A percentile compares a stretch with the other conserved stretches of the same genome.
Evolutionary conservation across 495 filamentous ascomycete genomes (phyloP).

Genomic region (Aspergillus taichungensis): DNA sequence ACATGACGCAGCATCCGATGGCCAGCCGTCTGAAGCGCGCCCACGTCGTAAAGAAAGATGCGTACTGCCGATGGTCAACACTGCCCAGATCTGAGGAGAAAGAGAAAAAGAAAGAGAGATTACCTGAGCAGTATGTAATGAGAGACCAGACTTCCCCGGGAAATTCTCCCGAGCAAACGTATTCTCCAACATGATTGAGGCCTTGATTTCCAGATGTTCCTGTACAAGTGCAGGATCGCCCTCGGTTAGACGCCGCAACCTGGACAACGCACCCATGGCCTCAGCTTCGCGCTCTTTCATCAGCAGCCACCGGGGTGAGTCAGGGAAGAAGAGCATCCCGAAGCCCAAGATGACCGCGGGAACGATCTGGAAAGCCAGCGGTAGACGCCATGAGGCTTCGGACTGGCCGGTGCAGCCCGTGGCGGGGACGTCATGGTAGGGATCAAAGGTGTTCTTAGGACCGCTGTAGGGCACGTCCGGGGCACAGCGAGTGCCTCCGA

Average conservation of each 20-base stretch:
- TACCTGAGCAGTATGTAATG: constrained; percentile 31
- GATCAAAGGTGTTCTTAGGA: constrained; percentile 46
- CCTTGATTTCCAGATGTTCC: constrained; percentile 77
- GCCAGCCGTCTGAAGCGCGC: constrained; percentile 62
- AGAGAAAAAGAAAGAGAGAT: not conserved
- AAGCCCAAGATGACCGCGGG: constrained; percentile 52
- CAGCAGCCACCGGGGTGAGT: constrained; percentile 71
- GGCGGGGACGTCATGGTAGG: constrained; percentile 33
- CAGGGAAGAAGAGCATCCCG: constrained; percentile 76
- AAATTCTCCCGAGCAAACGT: constrained; percentile 62
- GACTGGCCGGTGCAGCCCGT: constrained; percentile 44
- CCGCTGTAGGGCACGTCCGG: constrained; percentile 53
- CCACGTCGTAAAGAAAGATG: constrained; percentile 64
- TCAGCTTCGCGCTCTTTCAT: constrained; percentile 67
- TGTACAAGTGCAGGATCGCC: constrained; percentile 57
- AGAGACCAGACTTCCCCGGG: constrained; percentile 54
- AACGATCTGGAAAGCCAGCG: constrained; percentile 52
- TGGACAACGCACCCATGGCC: constrained; percentile 57
- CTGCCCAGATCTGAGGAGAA: too few species aligned
- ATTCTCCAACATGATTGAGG: constrained; percentile 72
- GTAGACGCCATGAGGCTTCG: constrained; percentile 61
- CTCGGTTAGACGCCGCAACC: constrained; percentile 44
- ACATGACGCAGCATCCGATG: constrained; percentile 75
- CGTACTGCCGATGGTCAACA: constrained; percentile 26
- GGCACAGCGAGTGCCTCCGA: constrained; percentile 33